Base-by-base conservation (phyloP, 140 eudicot species). In the Senecio squalidus region DNA sequence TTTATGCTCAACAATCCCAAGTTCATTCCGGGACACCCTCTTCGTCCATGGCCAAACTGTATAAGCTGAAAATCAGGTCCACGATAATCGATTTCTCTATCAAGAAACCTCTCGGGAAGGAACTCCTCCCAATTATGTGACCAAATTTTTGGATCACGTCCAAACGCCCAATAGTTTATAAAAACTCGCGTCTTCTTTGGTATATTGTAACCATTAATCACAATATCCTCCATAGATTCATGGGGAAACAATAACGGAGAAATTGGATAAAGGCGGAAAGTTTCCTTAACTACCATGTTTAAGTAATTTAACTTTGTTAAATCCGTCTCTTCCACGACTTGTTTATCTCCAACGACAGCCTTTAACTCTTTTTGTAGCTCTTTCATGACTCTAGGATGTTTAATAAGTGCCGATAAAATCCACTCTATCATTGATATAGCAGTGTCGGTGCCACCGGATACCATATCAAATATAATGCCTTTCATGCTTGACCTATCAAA, bases 21-120 rank as follows among this genome's bases (percentile, higher is more conserved):
- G 5, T 50, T 64, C 70, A 64, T 50, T 22, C 70, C 70, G 3
- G 70, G 70, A 33, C 70, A 64, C 20, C 70, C 70, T 36, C 70
- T 23, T 50, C 60, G 23, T 36, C 70, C 70, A 0, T 23, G 3
- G 21, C 70, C 49, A 24, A 64, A 64, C 16, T 33, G 70, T 64
- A 64, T 49, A 5, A 64, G 70, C 70, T 64, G 54, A 25, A 64
- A 64, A 24, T 38, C 58, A 9, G 55, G 3, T 10, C 70, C 50
- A 4, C 70, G 39, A 5, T n/a, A 50, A 17, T 49, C 70, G 2
- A 34, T 64, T 2, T 64, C 70, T 1, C 34, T 15, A 18, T 16
- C 46, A 50, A 64, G 38, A 49, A 64, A 64, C 60, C 70, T 22
- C 50, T 64, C 60, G 4, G 70, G 70, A 64, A 49, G 50, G 26